phyloP scores from a whole-genome alignment of 345 rosid genomes.

The Mangifera indica region DNA sequence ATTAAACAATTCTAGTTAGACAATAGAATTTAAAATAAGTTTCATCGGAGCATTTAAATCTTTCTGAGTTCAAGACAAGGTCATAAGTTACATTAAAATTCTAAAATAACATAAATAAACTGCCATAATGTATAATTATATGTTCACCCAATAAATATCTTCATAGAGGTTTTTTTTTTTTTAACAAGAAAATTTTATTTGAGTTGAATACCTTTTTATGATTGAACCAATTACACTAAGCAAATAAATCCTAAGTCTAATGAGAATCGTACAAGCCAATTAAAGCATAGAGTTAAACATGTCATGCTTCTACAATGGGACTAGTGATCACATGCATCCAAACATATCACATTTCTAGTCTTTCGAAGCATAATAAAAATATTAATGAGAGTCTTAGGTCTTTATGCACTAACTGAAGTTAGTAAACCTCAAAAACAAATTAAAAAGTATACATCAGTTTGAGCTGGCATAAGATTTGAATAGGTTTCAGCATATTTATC shows the following conservation, averaged over 20 bases:
- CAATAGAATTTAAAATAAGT: background rate
- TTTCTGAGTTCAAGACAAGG: no score
- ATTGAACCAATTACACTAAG: no score
- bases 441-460: background rate
- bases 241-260: no score
- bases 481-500: background rate
- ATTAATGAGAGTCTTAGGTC: background rate
- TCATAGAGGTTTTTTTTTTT: no score
- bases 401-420: background rate
- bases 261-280: no score
- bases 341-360: background rate
- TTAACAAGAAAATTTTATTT: no score
- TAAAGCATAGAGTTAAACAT: background rate
- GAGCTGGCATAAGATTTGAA: slow-evolving; percentile 10
- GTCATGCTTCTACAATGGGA: background rate
- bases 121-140: no score
- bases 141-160: background rate
- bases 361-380: background rate
- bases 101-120: no score
- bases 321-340: background rate
- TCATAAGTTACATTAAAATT: no score
- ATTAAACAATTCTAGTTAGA: background rate
- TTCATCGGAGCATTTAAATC: no score
- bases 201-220: no score
- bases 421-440: background rate